Percentiles rank a stretch among this genome's conserved stretches.
phyloP scores from a whole-genome alignment of 768 basidiomycete species.

The Trametes sanguinea region DNA sequence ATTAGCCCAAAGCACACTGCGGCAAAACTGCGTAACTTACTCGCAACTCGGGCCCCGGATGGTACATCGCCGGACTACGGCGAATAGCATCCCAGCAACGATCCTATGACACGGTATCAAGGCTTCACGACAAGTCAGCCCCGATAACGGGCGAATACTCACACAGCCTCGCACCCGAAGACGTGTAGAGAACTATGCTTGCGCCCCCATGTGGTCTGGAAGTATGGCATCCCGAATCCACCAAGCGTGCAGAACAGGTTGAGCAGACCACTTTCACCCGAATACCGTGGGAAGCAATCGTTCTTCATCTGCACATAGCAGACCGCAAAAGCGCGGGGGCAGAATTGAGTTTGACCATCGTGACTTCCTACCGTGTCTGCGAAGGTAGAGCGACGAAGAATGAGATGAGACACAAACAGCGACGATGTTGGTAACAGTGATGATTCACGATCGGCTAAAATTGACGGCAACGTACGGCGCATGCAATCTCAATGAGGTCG shows the following conservation, averaged over 20 bases:
- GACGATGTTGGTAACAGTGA: constrained; percentile 44
- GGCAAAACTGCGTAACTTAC: neutral
- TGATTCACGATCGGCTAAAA: too few relatives aligned
- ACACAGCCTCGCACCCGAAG: constrained; percentile 57
- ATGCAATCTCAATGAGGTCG: too few relatives aligned
- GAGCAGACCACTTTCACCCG: constrained; percentile 62
- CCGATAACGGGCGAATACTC: neutral
- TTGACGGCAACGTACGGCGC: too few relatives aligned
- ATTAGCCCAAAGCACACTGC: neutral
- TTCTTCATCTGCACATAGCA: constrained; percentile 41
- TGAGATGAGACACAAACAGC: constrained; percentile 49
- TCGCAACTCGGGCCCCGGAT: neutral
- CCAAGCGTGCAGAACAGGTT: constrained; percentile 56
- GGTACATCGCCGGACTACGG: neutral
- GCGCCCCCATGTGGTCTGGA: constrained; percentile 63
- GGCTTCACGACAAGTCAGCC: neutral
- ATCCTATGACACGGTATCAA: neutral
- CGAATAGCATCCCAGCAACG: neutral
- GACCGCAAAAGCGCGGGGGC: constrained; percentile 19
- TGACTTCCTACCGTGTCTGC: neutral
- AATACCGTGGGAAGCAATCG: constrained; percentile 44
- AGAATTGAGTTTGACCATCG: neutral
- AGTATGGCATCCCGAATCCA: constrained; percentile 64
- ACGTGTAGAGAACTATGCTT: constrained; percentile 60
- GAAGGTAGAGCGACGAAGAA: neutral